Base-by-base conservation (phyloP, 495 filamentous ascomycete genomes). In the Letharia columbiana region DNA sequence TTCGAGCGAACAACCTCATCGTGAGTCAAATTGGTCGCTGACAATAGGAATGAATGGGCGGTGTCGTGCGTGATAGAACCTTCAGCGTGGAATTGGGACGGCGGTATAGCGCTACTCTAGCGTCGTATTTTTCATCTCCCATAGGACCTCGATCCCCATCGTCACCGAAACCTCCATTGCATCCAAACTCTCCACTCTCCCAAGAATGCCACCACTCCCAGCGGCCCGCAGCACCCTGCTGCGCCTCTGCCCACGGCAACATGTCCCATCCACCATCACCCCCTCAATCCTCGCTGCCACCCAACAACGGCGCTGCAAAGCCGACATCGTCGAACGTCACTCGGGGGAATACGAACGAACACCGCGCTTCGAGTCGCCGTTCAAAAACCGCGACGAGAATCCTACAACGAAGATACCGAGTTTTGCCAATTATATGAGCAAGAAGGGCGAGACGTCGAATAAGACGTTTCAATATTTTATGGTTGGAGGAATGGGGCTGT, bases 381-480 rank as follows among this genome's bases (percentile, higher is more conserved):
- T 83, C 74, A 74, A 73, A 61, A 73, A 65, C 70, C 70, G 73
- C 57, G 75, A 80, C 64, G 66, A 64, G 64, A 73, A 73, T 67
- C 78, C 79, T 50, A 87, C 87, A 65, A 79, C 81, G 74, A 89
- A 90, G 76, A 86, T 98, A 73, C 95, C 95, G 67, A 88, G 89
- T 78, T 99, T 96, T 78, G 81, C 82, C 75, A 88, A 93, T 75
- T 99, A 99, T 81, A 79, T 84, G 80, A 85, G 83, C 77, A 87
- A 86, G 75, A 80, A 77, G 68, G 74, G 78, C 63, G 75, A 84
- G 64, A 83, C 81, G 73, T 77, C 79, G 66, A 96, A 96, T 79
- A 86, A 89, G 80, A 82, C 96, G 71, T 96, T 96, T 79, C 84
- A 84, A 71, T 99, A 99, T 84, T 99, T 98, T 80, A 94, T 97